Evolutionary conservation across 768 basidiomycete genomes (phyloP).

Genomic region (Cantharellus anzutake): DNA sequence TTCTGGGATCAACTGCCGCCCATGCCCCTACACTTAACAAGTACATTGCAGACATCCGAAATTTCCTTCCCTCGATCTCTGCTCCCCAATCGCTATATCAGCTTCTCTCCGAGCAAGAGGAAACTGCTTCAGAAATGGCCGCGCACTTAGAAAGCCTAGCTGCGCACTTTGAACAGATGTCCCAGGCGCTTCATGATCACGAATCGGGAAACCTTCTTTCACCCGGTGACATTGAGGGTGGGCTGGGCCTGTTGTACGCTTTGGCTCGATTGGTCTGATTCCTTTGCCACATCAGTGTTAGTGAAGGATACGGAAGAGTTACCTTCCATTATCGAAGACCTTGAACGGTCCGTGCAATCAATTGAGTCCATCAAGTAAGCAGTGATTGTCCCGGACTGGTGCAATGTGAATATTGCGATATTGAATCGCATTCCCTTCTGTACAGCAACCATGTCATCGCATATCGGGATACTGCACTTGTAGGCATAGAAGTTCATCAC

Average conservation of each 20-base stretch:
- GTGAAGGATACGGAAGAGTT: conserved; percentile 64
- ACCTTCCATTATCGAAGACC: conserved; percentile 50
- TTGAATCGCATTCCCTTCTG: neutral
- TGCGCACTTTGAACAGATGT: conserved; percentile 64
- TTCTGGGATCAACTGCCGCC: conserved; percentile 40
- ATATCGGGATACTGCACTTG: conserved; percentile 25
- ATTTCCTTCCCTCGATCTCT: conserved; percentile 19
- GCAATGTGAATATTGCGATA: neutral
- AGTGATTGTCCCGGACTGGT: neutral
- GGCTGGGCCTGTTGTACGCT: neutral
- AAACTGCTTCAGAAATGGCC: conserved; percentile 47
- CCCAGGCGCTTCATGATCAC: conserved; percentile 25
- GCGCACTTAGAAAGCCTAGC: conserved; percentile 48
- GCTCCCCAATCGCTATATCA: conserved; percentile 24
- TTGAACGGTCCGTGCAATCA: conserved; percentile 36
- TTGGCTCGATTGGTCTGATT: neutral
- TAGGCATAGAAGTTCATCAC: conserved; percentile 31
- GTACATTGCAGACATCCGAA: conserved; percentile 36
- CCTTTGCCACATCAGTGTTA: conserved; percentile 36
- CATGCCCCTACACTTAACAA: conserved; percentile 43
- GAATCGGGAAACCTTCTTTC: neutral
- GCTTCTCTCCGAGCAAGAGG: conserved; percentile 36
- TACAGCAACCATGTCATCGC: conserved; percentile 33
- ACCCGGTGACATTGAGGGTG: conserved; percentile 7
- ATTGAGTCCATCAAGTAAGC: conserved; percentile 43